Evolutionary conservation across 176 grass and related monocot species (phyloP).

Genomic region (Tillandsia fasciculata): DNA sequence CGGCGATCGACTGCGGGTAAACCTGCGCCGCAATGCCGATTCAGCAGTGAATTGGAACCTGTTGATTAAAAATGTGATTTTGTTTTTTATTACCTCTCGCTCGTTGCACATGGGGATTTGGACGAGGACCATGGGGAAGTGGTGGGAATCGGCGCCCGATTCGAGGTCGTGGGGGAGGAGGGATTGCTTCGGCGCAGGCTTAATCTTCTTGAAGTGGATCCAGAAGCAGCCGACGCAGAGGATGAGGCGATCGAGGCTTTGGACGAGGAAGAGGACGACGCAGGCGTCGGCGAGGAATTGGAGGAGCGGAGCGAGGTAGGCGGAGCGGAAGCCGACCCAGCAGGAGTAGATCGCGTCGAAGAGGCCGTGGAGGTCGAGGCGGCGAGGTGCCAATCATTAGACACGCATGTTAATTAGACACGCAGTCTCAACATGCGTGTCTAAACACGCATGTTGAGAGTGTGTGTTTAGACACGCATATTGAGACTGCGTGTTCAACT

Average conservation of each 20-base stretch:
- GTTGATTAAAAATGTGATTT: too few species aligned
- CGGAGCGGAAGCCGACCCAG: slow-evolving; percentile 67
- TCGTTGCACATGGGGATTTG: too few species aligned
- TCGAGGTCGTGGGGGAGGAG: slow-evolving; percentile 44
- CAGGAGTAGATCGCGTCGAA: slow-evolving; percentile 59
- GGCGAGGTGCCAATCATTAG: too few species aligned
- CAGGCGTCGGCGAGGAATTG: slow-evolving; percentile 90
- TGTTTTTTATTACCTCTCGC: too few species aligned
- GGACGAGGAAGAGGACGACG: slow-evolving; percentile 88
- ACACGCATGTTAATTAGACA: too few species aligned
- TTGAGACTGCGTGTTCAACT: too few species aligned
- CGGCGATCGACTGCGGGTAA: slow-evolving; percentile 96
- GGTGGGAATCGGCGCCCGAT: slow-evolving; percentile 32
- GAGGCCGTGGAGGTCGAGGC: slow-evolving; percentile 25
- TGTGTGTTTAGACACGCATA: too few species aligned
- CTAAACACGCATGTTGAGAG: too few species aligned
- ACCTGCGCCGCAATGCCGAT: slow-evolving; percentile 33
- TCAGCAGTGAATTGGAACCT: too few species aligned
- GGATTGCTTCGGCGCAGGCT: slow-evolving; percentile 41
- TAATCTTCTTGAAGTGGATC: slow-evolving; percentile 75
- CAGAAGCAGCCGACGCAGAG: slow-evolving; percentile 91
- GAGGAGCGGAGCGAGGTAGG: slow-evolving; percentile 66
- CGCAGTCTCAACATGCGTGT: too few species aligned
- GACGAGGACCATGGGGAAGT: slow-evolving; percentile 88
- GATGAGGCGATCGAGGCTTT: slow-evolving; percentile 81